Evolutionary conservation across 1,139 yeast genomes (phyloP).

Genomic region (Lodderomyces jiufengensis): DNA sequence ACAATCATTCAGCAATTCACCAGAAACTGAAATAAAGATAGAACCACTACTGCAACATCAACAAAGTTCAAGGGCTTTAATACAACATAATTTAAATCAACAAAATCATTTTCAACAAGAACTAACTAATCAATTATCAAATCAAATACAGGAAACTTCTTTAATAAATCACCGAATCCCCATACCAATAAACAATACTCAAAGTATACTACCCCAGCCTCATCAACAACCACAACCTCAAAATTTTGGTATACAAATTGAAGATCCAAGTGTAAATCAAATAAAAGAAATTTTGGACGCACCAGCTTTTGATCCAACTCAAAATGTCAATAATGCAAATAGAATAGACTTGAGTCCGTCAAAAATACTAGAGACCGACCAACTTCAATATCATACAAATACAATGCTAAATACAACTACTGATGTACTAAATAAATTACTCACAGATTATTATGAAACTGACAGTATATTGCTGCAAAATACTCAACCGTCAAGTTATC

Average conservation of each 20-base stretch:
- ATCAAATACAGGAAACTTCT: too few relatives aligned
- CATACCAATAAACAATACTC: too few relatives aligned
- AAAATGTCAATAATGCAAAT: neutral
- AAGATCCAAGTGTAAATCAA: slow-evolving; percentile 1
- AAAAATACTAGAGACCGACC: slow-evolving; percentile 6
- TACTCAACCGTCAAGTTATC: slow-evolving; percentile 5
- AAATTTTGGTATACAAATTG: neutral
- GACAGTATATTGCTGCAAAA: slow-evolving; percentile 4
- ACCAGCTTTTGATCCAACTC: slow-evolving; percentile 1
- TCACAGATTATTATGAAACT: slow-evolving; percentile 11
- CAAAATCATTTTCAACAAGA: neutral
- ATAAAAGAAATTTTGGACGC: slow-evolving; percentile 8
- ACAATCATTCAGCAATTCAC: slow-evolving; percentile 1
- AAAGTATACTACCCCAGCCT: neutral
- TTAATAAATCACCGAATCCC: too few relatives aligned
- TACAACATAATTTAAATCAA: neutral
- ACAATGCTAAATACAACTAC: slow-evolving; percentile 36
- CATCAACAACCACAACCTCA: neutral
- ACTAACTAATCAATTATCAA: neutral
- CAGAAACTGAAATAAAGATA: neutral
- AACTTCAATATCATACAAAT: slow-evolving; percentile 11
- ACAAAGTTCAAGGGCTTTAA: neutral
- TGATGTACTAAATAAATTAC: slow-evolving; percentile 34
- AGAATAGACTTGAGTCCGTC: slow-evolving; percentile 3
- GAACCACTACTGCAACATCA: neutral